Conservation (phyloP, 495 filamentous ascomycete species). For the Friedmanniomyces simplex region DNA sequence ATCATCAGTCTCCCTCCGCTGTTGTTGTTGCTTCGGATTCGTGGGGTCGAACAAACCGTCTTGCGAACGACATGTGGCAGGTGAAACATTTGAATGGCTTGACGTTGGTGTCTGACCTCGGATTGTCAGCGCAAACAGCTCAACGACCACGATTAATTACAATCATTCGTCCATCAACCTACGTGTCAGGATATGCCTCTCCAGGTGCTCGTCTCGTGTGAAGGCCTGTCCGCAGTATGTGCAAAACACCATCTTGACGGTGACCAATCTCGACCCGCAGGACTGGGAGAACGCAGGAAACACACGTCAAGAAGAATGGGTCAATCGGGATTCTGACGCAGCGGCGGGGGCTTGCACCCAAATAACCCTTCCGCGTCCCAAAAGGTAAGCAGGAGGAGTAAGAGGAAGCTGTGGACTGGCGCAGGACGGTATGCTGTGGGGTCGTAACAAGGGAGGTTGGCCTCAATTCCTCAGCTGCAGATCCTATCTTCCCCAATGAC, state of each 20-base stretch:
- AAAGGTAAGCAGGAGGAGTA: neutral
- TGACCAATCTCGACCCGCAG: neutral
- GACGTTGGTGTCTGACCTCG: constrained; percentile 48
- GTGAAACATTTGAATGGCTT: constrained; percentile 51
- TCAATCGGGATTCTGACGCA: neutral
- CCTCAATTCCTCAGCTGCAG: constrained; percentile 11
- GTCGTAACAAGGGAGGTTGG: neutral
- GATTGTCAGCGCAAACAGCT: constrained; percentile 4
- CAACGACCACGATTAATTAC: neutral
- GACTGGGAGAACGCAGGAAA: neutral
- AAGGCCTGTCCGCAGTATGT: constrained; percentile 55
- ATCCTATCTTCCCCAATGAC: neutral
- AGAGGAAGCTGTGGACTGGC: neutral
- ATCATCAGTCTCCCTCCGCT: constrained; percentile 12
- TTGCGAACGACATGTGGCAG: constrained; percentile 52
- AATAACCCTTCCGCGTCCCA: neutral
- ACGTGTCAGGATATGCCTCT: constrained; percentile 53
- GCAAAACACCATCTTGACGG: constrained; percentile 42
- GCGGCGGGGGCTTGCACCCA: neutral
- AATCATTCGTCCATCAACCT: constrained; percentile 9
- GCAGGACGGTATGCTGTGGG: neutral
- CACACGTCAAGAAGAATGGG: neutral
- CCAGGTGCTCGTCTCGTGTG: constrained; percentile 55
- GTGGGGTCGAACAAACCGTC: constrained; percentile 37
- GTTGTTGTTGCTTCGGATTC: too few relatives aligned